Evolutionary conservation across 1,139 yeast species (phyloP).

Genomic region (Kurtzmaniella quercitrusa): DNA sequence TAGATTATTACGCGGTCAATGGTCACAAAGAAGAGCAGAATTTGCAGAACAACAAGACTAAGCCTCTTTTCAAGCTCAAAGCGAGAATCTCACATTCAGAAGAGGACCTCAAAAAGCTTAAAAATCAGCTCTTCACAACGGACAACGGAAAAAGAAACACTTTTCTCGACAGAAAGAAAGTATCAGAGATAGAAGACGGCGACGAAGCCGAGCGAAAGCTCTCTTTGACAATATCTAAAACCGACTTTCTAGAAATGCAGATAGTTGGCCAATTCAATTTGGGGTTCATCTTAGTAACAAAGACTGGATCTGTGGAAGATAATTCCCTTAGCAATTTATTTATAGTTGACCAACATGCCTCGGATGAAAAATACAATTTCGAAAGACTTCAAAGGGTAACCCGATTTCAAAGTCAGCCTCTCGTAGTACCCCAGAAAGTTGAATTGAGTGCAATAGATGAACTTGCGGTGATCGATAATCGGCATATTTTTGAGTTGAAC

Average conservation of each 20-base stretch:
- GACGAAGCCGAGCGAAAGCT: slow-evolving; percentile 52
- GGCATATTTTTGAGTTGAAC: slow-evolving; percentile 56
- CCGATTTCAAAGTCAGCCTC: slow-evolving; percentile 59
- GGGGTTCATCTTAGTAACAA: slow-evolving; percentile 77
- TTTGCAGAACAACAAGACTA: slow-evolving; percentile 3
- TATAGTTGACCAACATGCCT: slow-evolving; percentile 95
- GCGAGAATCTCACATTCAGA: neutral
- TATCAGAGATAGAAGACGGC: slow-evolving; percentile 17
- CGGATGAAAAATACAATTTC: slow-evolving; percentile 90
- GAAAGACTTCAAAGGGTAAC: slow-evolving; percentile 60
- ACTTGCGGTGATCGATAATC: slow-evolving; percentile 57
- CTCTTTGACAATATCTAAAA: slow-evolving; percentile 52
- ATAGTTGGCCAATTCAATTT: slow-evolving; percentile 89
- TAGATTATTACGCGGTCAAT: neutral
- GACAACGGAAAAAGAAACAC: neutral
- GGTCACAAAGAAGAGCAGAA: neutral
- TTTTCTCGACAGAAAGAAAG: slow-evolving; percentile 2
- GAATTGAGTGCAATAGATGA: slow-evolving; percentile 79
- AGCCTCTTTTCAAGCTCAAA: neutral
- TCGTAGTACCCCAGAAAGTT: slow-evolving; percentile 61
- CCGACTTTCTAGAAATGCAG: slow-evolving; percentile 66
- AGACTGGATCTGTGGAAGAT: slow-evolving; percentile 12
- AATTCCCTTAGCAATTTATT: slow-evolving; percentile 50
- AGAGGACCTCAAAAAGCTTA: neutral
- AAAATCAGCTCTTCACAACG: neutral